Conservation (phyloP, 78 protist species). For the Salpingoeca rosetta region DNA sequence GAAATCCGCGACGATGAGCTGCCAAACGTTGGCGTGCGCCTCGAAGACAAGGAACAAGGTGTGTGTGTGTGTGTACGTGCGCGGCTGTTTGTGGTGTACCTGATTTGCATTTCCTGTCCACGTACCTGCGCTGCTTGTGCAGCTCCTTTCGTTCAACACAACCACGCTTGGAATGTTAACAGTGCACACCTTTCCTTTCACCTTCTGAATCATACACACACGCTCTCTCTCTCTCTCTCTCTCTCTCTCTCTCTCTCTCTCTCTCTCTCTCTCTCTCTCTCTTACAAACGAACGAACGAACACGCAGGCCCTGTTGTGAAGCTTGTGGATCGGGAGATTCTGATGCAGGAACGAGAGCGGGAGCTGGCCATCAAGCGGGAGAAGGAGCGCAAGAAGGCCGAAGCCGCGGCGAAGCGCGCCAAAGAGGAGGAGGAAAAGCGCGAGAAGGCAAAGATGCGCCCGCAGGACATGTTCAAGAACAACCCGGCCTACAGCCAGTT, state of each 20-base stretch:
- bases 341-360: conserved; percentile 4
- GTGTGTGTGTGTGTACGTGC: too few species aligned
- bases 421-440: background rate
- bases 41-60: conserved; percentile 47
- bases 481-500: background rate
- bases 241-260: too few species aligned
- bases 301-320: conserved; percentile 12
- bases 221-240: too few species aligned
- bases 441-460: conserved; percentile 10
- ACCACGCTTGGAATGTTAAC: too few species aligned
- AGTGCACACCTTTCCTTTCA: too few species aligned
- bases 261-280: too few species aligned
- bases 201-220: too few species aligned
- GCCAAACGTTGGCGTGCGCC: conserved; percentile 60
- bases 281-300: too few species aligned
- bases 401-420: background rate
- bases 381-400: conserved; percentile 1
- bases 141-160: too few species aligned
- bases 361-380: conserved; percentile 1
- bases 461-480: background rate
- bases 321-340: conserved; percentile 3
- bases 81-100: too few species aligned
- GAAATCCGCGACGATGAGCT: conserved; percentile 55
- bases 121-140: too few species aligned
- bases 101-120: too few species aligned